phyloP scores from a whole-genome alignment of 257 asterid species.

The Solanum tarapatanum region DNA sequence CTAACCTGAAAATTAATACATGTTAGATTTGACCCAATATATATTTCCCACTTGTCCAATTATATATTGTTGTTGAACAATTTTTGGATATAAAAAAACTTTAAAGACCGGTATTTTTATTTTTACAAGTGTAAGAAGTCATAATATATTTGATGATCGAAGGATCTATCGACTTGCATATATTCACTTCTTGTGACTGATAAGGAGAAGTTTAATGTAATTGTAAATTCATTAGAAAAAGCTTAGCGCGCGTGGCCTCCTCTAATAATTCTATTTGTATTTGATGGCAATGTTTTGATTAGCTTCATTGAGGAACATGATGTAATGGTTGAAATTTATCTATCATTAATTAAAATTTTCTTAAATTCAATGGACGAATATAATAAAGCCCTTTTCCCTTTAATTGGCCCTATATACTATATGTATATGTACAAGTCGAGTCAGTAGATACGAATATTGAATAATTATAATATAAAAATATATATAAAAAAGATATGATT shows the following conservation, averaged over 20 bases:
- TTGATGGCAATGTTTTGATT: background rate
- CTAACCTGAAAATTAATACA: background rate
- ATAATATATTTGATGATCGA: background rate
- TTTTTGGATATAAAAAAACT: no score
- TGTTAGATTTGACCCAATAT: background rate
- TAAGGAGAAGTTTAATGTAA: background rate
- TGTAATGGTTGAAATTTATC: background rate
- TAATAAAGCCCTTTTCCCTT: background rate
- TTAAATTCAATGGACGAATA: no score
- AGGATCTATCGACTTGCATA: background rate
- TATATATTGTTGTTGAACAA: background rate
- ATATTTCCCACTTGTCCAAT: background rate
- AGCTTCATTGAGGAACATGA: background rate
- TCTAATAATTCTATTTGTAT: background rate
- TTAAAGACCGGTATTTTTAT: no score
- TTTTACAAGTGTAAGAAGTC: background rate
- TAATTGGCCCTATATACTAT: background rate
- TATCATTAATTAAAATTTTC: no score
- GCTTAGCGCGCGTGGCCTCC: background rate
- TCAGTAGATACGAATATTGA: background rate
- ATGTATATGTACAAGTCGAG: background rate
- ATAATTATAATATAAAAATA: no score
- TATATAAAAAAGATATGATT: background rate
- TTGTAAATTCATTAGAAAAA: no score
- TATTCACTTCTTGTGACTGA: no score